Conservation (phyloP, 768 basidiomycete species). For the Leucocoprinus birnbaumii region DNA sequence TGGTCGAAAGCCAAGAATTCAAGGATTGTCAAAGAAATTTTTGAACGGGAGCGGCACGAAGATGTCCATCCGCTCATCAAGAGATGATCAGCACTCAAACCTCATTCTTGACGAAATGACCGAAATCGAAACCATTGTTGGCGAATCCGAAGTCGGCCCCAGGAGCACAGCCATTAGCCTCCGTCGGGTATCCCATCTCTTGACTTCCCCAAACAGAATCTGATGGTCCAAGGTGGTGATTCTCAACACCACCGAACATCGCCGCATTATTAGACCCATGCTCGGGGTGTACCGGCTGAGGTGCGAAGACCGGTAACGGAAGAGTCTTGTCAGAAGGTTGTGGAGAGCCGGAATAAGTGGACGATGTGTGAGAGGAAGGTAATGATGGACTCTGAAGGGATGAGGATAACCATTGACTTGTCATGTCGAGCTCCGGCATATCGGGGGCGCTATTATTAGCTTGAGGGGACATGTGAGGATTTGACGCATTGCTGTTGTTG, state of each 20-base stretch:
- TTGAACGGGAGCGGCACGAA: not conserved
- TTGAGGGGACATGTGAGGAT: conserved; percentile 1
- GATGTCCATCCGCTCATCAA: not conserved
- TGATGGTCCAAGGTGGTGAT: not conserved
- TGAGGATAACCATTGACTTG: not conserved
- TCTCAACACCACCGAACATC: not conserved
- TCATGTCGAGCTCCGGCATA: conserved; percentile 9
- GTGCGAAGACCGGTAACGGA: conserved; percentile 9
- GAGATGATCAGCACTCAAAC: conserved; percentile 3
- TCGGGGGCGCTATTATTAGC: conserved; percentile 8
- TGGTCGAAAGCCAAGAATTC: not conserved
- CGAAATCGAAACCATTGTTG: conserved; percentile 6
- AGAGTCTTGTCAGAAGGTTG: conserved; percentile 7
- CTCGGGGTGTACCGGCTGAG: conserved; percentile 6
- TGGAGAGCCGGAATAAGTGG: conserved; percentile 9
- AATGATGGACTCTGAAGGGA: conserved; percentile 8
- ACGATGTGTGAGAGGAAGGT: conserved; percentile 10
- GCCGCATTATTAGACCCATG: not conserved
- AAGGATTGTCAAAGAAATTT: not conserved
- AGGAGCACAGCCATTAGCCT: not conserved
- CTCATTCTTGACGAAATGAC: conserved; percentile 5
- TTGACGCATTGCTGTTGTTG: not conserved
- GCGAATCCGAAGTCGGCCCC: not conserved
- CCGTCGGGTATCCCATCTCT: not conserved
- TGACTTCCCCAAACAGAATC: conserved; percentile 1